Percentiles rank a stretch among this genome's conserved stretches.
phyloP scores from a whole-genome alignment of 306 rosid species.

The Quercus glauca region DNA sequence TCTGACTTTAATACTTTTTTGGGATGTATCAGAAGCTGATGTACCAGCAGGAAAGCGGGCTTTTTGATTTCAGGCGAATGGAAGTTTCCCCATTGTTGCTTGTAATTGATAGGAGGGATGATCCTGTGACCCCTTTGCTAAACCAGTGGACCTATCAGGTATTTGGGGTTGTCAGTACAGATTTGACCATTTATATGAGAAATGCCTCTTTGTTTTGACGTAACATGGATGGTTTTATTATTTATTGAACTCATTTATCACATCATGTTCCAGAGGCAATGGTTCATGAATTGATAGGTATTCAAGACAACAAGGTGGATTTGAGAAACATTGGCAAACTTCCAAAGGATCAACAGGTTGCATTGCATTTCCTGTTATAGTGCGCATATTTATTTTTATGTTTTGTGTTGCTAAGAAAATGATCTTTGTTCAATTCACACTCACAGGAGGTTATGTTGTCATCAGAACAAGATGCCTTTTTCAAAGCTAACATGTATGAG shows the following conservation, averaged over 20 bases:
- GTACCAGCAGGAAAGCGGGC: constrained; percentile 96
- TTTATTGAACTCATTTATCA: no score
- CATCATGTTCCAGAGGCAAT: no score
- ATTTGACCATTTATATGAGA: no score
- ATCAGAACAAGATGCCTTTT: no score
- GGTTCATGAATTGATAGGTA: constrained; percentile 50
- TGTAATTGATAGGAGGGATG: no score
- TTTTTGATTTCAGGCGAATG: constrained; percentile 84
- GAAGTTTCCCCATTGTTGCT: constrained; percentile 25
- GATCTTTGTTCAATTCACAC: constrained; percentile 17
- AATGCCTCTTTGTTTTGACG: no score
- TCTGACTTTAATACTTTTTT: constrained; percentile 32
- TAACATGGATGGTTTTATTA: no score
- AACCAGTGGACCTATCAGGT: no score
- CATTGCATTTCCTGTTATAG: neutral
- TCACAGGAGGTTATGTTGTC: no score
- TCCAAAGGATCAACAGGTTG: constrained; percentile 59
- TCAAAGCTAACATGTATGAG: no score
- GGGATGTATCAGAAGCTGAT: constrained; percentile 75
- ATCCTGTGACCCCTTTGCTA: no score
- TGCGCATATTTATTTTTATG: constrained; percentile 8
- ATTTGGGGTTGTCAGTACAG: no score
- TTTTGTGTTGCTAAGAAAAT: constrained; percentile 20
- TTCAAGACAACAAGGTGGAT: constrained; percentile 93
- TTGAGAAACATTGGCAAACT: constrained; percentile 65